Evolutionary conservation across 2,329 filamentous ascomycete species (phyloP).

Genomic region (Hortaea sp.): DNA sequence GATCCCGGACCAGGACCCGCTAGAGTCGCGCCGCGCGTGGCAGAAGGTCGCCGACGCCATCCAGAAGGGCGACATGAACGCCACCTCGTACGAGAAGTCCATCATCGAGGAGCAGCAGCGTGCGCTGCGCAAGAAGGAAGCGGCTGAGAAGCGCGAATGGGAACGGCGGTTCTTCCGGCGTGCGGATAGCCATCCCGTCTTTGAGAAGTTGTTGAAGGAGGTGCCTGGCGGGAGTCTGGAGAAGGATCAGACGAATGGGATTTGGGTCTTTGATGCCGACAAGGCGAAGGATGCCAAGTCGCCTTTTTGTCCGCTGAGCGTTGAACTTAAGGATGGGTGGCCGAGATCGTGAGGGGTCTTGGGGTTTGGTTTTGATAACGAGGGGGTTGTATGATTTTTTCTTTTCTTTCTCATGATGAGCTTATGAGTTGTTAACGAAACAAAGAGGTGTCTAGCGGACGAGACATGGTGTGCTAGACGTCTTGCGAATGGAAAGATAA

Average conservation of each 20-base stretch:
- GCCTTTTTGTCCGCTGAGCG: no score
- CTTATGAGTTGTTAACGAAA: no score
- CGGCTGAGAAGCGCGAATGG: constrained; percentile 67
- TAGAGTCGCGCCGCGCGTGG: constrained; percentile 86
- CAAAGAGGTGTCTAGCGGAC: no score
- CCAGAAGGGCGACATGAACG: constrained; percentile 71
- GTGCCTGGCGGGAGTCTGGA: constrained; percentile 40
- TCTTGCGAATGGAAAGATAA: no score
- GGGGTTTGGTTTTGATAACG: no score
- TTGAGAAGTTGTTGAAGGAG: constrained; percentile 38
- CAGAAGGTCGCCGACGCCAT: constrained; percentile 74
- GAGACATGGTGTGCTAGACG: no score
- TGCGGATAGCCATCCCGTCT: constrained; percentile 31
- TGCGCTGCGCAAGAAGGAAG: constrained; percentile 63
- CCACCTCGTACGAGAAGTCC: constrained; percentile 66
- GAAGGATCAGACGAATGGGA: constrained; percentile 55
- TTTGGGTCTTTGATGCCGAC: constrained; percentile 57
- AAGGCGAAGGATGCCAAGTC: constrained; percentile 29
- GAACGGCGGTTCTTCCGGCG: constrained; percentile 69
- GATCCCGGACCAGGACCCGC: constrained; percentile 69
- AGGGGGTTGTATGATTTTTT: no score
- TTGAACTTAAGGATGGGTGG: no score
- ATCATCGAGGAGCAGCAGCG: constrained; percentile 87
- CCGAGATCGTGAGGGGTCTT: no score
- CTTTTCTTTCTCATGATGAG: no score